These are phyloP conservation scores for Ganoderma sinense DNA, from an alignment of 1,284 basidiomycete species.

Conservation along the genomic window DNA sequence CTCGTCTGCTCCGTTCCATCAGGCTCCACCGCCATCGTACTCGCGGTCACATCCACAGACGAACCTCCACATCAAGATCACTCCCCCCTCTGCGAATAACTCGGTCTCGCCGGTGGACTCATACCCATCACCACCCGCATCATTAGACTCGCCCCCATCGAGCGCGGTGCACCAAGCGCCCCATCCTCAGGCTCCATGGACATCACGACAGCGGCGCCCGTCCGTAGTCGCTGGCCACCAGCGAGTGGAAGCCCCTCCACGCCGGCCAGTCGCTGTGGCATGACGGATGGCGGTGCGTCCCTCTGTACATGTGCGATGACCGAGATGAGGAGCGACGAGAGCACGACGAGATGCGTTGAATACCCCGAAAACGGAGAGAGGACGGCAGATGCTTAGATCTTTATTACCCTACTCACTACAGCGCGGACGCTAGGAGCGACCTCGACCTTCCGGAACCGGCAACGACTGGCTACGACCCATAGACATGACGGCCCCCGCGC, in stretches of 20 bases:
- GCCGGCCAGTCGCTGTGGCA: constrained; percentile 24
- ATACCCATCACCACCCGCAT: constrained; percentile 82
- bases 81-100: constrained; percentile 32
- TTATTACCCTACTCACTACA: constrained; percentile 18
- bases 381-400: constrained; percentile 26
- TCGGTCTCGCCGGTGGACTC: constrained; percentile 53
- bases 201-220: constrained; percentile 27
- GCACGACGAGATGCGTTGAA: constrained; percentile 1
- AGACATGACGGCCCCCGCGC: constrained; percentile 1
- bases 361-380: constrained; percentile 8
- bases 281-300: not conserved
- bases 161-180: constrained; percentile 27
- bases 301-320: constrained; percentile 1
- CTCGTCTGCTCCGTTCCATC: constrained; percentile 40
- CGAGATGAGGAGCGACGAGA: constrained; percentile 1
- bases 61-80: constrained; percentile 46
- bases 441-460: constrained; percentile 9
- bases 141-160: constrained; percentile 70
- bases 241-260: constrained; percentile 17
- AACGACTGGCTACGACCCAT: constrained; percentile 18
- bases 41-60: constrained; percentile 35
- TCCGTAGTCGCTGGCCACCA: constrained; percentile 34
- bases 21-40: constrained; percentile 41
- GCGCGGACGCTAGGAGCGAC: constrained; percentile 12
- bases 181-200: constrained; percentile 22